These are phyloP conservation scores for Mycogone perniciosa DNA, from an alignment of 2,329 filamentous ascomycete species.

Conservation along the genomic window DNA sequence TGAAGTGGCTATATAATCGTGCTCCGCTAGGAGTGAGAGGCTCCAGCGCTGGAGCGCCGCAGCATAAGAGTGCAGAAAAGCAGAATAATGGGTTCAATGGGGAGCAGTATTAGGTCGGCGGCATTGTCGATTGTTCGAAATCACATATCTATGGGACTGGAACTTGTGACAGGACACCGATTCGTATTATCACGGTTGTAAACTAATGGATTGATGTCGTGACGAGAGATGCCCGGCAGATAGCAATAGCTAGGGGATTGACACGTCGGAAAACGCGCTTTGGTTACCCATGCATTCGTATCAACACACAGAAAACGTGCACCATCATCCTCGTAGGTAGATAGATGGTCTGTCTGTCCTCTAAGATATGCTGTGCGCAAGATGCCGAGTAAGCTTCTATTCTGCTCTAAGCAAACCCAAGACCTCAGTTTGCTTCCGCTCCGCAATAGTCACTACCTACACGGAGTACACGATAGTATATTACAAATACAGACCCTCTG, in stretches of 20 bases:
- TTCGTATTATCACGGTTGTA: too few relatives aligned
- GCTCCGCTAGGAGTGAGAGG: slow-evolving; percentile 18
- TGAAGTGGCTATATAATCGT: slow-evolving; percentile 40
- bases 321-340: too few relatives aligned
- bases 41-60: neutral
- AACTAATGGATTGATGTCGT: neutral
- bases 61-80: neutral
- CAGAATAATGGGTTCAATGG: neutral
- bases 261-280: too few relatives aligned
- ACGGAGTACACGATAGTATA: slow-evolving; percentile 20
- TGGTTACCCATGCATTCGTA: too few relatives aligned
- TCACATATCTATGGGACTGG: neutral
- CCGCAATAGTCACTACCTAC: slow-evolving; percentile 1
- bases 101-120: neutral
- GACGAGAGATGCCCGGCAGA: neutral
- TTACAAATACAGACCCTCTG: slow-evolving; percentile 97
- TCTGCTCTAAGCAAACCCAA: neutral
- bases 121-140: neutral
- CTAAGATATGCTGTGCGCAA: too few relatives aligned
- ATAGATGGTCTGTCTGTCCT: too few relatives aligned
- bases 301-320: too few relatives aligned
- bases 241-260: too few relatives aligned
- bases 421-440: neutral
- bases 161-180: neutral
- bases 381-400: neutral